phyloP scores from a whole-genome alignment of 2,329 filamentous ascomycete genomes.

The Sporothrix euskadiensis region DNA sequence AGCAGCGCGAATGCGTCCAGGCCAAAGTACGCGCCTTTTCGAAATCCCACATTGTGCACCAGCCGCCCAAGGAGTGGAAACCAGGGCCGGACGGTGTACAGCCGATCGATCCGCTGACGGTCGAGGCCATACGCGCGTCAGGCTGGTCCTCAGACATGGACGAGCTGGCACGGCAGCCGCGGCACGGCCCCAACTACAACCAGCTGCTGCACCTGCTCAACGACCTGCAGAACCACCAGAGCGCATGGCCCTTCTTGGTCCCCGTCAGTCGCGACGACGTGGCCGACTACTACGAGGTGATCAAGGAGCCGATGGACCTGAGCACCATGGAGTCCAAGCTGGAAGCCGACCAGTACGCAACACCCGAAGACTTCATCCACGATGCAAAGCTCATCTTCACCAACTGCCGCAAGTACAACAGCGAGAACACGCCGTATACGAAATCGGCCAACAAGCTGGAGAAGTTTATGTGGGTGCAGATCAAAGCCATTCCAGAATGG shows the following conservation, averaged over 20 bases:
- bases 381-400: conserved; percentile 89
- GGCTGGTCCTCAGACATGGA: conserved; percentile 99
- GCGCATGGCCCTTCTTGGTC: conserved; percentile 90
- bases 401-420: conserved; percentile 96
- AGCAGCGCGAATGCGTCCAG: conserved; percentile 93
- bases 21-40: conserved; percentile 93
- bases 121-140: conserved; percentile 84
- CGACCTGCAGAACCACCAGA: conserved; percentile 89
- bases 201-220: conserved; percentile 90
- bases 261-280: conserved; percentile 96
- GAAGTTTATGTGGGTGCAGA: conserved; percentile 93
- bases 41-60: conserved; percentile 83
- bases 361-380: conserved; percentile 86
- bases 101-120: conserved; percentile 80
- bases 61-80: conserved; percentile 78
- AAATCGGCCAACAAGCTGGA: conserved; percentile 92
- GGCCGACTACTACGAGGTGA: conserved; percentile 98
- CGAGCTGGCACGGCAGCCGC: conserved; percentile 88
- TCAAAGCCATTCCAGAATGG: conserved; percentile 92
- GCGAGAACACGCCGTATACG: conserved; percentile 89
- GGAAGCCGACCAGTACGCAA: conserved; percentile 87
- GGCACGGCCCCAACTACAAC: conserved; percentile 95
- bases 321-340: conserved; percentile 95
- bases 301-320: conserved; percentile 96
- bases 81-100: conserved; percentile 57